Percentiles rank a stretch among this genome's conserved stretches.
phyloP scores from a whole-genome alignment of 176 grass and related monocot species.

The Zoysia japonica region DNA sequence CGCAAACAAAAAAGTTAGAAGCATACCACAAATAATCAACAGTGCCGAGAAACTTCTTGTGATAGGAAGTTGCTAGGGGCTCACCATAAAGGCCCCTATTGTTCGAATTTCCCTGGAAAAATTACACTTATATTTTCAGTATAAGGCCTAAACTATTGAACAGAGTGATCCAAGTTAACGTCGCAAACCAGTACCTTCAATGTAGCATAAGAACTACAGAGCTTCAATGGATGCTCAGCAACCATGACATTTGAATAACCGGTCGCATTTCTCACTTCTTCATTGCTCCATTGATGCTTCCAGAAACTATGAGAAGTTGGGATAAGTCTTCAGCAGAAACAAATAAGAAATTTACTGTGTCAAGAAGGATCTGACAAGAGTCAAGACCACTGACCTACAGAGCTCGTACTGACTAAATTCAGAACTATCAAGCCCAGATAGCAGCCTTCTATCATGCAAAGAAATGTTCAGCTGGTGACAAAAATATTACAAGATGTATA shows the following conservation, averaged over 20 bases:
- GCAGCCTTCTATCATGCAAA: slow-evolving; percentile 66
- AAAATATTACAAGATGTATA: slow-evolving; percentile 25
- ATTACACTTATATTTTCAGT: slow-evolving; percentile 21
- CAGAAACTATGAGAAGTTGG: slow-evolving; percentile 36
- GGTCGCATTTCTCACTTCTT: slow-evolving; percentile 65
- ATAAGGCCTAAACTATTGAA: background rate
- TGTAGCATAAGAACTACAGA: slow-evolving; percentile 74
- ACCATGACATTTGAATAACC: slow-evolving; percentile 58
- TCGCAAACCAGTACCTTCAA: slow-evolving; percentile 59
- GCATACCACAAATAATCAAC: slow-evolving; percentile 93
- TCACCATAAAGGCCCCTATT: slow-evolving; percentile 75
- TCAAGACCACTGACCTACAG: slow-evolving; percentile 41
- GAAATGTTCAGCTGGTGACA: slow-evolving; percentile 70
- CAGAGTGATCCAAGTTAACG: background rate
- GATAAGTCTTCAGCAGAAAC: background rate
- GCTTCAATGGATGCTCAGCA: slow-evolving; percentile 66
- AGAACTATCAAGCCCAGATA: slow-evolving; percentile 57
- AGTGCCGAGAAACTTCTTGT: slow-evolving; percentile 85
- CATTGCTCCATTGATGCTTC: slow-evolving; percentile 58
- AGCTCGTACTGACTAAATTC: slow-evolving; percentile 37
- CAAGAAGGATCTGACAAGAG: slow-evolving; percentile 17
- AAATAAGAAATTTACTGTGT: slow-evolving; percentile 12
- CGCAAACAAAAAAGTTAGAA: slow-evolving; percentile 6
- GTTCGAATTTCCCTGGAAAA: slow-evolving; percentile 64
- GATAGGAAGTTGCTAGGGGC: slow-evolving; percentile 77